Percentiles rank a stretch among this genome's conserved stretches.
Evolutionary conservation across 345 rosid species (phyloP).

Genomic region (Pistacia atlantica): DNA sequence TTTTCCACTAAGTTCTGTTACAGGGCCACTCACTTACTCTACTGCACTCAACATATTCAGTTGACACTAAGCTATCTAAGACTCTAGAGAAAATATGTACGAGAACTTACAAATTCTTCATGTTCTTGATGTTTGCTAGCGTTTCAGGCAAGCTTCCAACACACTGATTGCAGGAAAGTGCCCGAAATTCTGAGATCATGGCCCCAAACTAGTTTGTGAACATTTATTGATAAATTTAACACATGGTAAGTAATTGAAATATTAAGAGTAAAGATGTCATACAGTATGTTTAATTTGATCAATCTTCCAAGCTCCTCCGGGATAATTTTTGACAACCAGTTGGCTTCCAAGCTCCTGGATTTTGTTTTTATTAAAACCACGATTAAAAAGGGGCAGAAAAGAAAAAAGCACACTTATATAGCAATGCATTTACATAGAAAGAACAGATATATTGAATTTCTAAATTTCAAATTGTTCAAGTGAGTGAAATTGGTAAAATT

Average conservation of each 20-base stretch:
- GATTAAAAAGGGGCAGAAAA: no score
- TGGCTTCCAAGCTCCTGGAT: conserved; percentile 53
- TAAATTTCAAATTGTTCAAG: no score
- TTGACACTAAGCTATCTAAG: not conserved
- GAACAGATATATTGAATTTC: no score
- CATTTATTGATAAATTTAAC: no score
- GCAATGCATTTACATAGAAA: no score
- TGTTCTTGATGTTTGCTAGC: conserved; percentile 28
- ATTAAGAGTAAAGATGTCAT: no score
- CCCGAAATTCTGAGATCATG: conserved; percentile 32
- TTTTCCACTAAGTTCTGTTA: conserved; percentile 46
- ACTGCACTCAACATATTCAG: conserved; percentile 35
- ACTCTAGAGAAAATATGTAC: not conserved
- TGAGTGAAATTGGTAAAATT: no score
- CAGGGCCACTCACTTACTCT: conserved; percentile 59
- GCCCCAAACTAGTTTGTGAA: no score
- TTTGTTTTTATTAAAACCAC: not conserved
- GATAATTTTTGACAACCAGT: conserved; percentile 51
- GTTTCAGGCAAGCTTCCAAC: no score
- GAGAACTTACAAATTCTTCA: conserved; percentile 52
- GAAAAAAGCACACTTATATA: no score
- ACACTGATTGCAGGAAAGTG: conserved; percentile 53
- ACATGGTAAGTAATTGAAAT: no score
- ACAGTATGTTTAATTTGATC: not conserved
- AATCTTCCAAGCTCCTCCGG: conserved; percentile 60